These are phyloP conservation scores for Phyllosticta paracitricarpa DNA, from an alignment of 2,329 filamentous ascomycete species.

Conservation along the genomic window DNA sequence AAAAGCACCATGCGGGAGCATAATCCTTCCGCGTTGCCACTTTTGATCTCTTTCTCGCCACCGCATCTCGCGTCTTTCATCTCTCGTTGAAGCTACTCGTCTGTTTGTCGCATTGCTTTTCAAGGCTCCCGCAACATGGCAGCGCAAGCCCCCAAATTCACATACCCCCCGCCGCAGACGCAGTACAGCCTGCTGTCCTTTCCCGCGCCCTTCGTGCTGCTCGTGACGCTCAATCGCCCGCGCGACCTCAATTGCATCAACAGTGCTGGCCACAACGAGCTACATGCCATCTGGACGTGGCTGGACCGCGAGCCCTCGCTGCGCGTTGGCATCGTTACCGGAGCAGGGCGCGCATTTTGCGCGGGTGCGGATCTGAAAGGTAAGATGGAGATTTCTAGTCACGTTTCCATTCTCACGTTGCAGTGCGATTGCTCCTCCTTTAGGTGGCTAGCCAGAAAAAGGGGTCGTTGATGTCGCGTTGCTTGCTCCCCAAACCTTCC, in stretches of 20 bases:
- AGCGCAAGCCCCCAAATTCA: constrained; percentile 8
- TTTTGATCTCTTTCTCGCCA: background rate
- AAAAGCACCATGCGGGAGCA: background rate
- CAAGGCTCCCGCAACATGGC: background rate
- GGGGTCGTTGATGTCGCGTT: background rate
- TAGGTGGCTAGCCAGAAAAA: constrained; percentile 19
- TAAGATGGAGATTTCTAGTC: background rate
- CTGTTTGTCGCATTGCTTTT: background rate
- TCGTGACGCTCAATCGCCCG: constrained; percentile 13
- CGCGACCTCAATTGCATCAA: constrained; percentile 15
- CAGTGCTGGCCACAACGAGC: constrained; percentile 10
- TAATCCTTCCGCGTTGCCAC: background rate
- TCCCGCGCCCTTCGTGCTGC: constrained; percentile 7
- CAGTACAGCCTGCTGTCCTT: constrained; percentile 8
- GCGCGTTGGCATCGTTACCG: constrained; percentile 14
- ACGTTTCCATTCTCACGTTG: background rate
- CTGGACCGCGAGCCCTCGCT: constrained; percentile 12
- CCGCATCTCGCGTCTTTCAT: background rate
- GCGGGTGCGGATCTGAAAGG: constrained; percentile 19
- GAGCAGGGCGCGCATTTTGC: constrained; percentile 14
- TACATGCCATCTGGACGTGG: constrained; percentile 11
- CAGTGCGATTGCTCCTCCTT: background rate
- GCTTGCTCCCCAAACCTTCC: background rate
- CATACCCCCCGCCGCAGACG: constrained; percentile 15
- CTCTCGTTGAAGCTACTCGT: background rate